These are phyloP conservation scores for Dionaea muscipula DNA, from an alignment of 179 eudicot species.

Conservation along the genomic window DNA sequence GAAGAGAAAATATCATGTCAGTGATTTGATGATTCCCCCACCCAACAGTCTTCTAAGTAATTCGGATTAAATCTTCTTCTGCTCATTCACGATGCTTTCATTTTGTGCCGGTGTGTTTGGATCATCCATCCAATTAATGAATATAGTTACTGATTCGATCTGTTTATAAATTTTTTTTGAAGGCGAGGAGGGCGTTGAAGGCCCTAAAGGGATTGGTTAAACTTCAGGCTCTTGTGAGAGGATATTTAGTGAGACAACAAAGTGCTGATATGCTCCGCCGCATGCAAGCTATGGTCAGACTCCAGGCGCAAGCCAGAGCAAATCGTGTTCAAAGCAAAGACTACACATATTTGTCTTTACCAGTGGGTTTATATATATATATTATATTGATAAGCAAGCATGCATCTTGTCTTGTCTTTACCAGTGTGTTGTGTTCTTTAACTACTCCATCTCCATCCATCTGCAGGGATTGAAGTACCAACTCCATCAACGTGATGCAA, in stretches of 20 bases:
- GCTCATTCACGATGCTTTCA: no score
- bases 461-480: slow-evolving; percentile 17
- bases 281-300: slow-evolving; percentile 89
- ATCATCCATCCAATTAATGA: no score
- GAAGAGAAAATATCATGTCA: no score
- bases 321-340: slow-evolving; percentile 36
- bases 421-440: slow-evolving; percentile 21
- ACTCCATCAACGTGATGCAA: slow-evolving; percentile 16
- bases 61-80: no score
- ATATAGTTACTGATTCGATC: no score
- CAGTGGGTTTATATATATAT: neutral
- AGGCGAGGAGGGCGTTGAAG: slow-evolving; percentile 90
- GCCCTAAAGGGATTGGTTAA: slow-evolving; percentile 88
- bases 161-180: slow-evolving; percentile 4
- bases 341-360: slow-evolving; percentile 17
- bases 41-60: no score
- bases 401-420: neutral
- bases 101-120: no score
- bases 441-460: neutral
- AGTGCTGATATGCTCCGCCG: slow-evolving; percentile 85
- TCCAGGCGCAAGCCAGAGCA: slow-evolving; percentile 71
- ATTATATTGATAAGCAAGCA: neutral
- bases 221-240: slow-evolving; percentile 92
- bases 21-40: no score
- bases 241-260: slow-evolving; percentile 79